Conservation (phyloP, 2,329 filamentous ascomycete genomes). For the Cucurbitaria berberidis region DNA sequence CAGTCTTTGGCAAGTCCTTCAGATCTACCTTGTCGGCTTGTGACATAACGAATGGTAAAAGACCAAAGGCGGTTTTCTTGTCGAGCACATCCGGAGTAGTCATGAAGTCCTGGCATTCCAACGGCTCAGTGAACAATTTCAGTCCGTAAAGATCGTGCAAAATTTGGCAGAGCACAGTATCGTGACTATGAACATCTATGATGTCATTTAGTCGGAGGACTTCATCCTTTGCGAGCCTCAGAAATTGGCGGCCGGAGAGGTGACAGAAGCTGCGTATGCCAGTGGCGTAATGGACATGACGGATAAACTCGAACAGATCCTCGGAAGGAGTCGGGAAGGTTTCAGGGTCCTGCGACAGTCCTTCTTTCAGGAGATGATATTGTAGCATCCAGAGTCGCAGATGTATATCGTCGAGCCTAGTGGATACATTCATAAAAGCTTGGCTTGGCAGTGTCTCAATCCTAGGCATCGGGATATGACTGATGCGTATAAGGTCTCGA, state of each 20-base stretch:
- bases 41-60: conserved; percentile 82
- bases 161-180: conserved; percentile 80
- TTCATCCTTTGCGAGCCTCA: conserved; percentile 88
- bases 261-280: conserved; percentile 87
- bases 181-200: conserved; percentile 69
- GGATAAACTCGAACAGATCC: conserved; percentile 78
- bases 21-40: conserved; percentile 84
- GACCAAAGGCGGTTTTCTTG: conserved; percentile 76
- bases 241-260: conserved; percentile 81
- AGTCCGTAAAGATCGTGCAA: conserved; percentile 51
- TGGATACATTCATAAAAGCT: conserved; percentile 59
- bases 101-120: conserved; percentile 66
- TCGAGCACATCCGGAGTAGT: conserved; percentile 79
- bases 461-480: conserved; percentile 68
- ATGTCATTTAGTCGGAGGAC: conserved; percentile 76
- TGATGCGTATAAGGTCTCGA: conserved; percentile 84
- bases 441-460: conserved; percentile 57
- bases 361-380: conserved; percentile 80
- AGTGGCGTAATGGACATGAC: conserved; percentile 81
- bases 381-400: conserved; percentile 87
- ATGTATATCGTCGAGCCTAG: conserved; percentile 83
- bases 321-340: conserved; percentile 71
- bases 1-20: conserved; percentile 89
- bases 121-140: conserved; percentile 44
- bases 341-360: conserved; percentile 69